Conservation (phyloP, 2,329 filamentous ascomycete genomes). For the Exophiala mesophila region DNA sequence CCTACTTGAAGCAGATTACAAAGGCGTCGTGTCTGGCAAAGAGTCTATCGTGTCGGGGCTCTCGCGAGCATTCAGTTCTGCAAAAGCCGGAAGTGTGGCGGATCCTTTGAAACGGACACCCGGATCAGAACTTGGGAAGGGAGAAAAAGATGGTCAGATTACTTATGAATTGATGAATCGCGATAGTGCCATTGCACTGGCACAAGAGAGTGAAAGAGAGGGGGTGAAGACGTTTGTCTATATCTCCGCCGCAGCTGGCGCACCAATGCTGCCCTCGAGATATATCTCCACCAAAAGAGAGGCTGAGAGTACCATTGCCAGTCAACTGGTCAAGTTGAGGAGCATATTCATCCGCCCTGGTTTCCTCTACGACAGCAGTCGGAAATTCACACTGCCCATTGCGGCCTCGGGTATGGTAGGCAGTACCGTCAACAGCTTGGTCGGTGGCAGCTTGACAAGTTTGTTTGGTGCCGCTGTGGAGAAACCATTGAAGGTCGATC, state of each 20-base stretch:
- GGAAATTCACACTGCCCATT: constrained; percentile 77
- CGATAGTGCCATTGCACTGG: constrained; percentile 68
- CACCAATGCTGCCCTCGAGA: constrained; percentile 73
- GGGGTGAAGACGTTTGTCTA: constrained; percentile 71
- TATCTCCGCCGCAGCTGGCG: constrained; percentile 81
- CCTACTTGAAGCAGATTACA: constrained; percentile 95
- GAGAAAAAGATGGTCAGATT: constrained; percentile 67
- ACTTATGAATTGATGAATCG: constrained; percentile 98
- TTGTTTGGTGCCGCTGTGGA: constrained; percentile 77
- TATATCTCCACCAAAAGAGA: constrained; percentile 92
- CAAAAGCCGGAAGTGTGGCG: constrained; percentile 54
- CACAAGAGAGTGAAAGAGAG: constrained; percentile 65
- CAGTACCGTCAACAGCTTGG: constrained; percentile 68
- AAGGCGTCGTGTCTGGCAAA: constrained; percentile 76
- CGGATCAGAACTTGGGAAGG: constrained; percentile 55
- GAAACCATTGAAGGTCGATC: constrained; percentile 82
- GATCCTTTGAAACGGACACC: constrained; percentile 64
- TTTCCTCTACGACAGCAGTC: constrained; percentile 82
- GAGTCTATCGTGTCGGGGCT: constrained; percentile 78
- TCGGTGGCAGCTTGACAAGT: constrained; percentile 68
- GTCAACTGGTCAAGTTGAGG: constrained; percentile 68
- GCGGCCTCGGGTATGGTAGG: constrained; percentile 72
- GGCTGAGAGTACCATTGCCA: constrained; percentile 71
- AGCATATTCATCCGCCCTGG: constrained; percentile 77
- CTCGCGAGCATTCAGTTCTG: constrained; percentile 68